Conservation (phyloP, 1,284 basidiomycete species). For the Trametes polyzona region DNA sequence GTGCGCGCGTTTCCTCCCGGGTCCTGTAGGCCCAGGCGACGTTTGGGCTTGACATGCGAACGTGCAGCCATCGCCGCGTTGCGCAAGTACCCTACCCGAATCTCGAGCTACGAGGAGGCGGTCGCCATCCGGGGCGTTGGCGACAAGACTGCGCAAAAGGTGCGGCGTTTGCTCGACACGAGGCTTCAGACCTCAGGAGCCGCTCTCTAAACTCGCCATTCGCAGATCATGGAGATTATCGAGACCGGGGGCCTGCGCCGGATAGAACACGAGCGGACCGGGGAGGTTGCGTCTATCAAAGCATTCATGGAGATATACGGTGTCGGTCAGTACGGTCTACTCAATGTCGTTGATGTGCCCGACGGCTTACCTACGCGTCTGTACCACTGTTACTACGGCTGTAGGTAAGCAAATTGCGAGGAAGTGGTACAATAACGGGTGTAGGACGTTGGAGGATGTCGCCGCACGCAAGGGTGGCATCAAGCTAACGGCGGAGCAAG, state of each 20-base stretch:
- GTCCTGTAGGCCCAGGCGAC: not conserved
- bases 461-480: conserved; percentile 59
- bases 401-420: conserved; percentile 66
- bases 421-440: conserved; percentile 77
- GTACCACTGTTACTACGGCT: not conserved
- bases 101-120: conserved; percentile 68
- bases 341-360: not conserved
- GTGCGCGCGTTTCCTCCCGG: conserved; percentile 43
- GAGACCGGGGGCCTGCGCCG: conserved; percentile 67
- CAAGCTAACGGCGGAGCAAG: conserved; percentile 65
- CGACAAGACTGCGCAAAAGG: conserved; percentile 76
- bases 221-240: conserved; percentile 78
- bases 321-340: conserved; percentile 60
- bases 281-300: conserved; percentile 54
- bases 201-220: not conserved
- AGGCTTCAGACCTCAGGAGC: not conserved
- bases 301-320: conserved; percentile 84
- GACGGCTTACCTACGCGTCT: not conserved
- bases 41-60: not conserved
- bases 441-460: conserved; percentile 80
- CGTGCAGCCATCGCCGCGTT: conserved; percentile 32
- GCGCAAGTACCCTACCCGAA: conserved; percentile 58
- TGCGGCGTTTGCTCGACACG: conserved; percentile 32
- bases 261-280: conserved; percentile 64
- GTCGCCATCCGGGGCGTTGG: conserved; percentile 68